Evolutionary conservation across 2,329 filamentous ascomycete species (phyloP).

Genomic region (Metarhizium sp.): DNA sequence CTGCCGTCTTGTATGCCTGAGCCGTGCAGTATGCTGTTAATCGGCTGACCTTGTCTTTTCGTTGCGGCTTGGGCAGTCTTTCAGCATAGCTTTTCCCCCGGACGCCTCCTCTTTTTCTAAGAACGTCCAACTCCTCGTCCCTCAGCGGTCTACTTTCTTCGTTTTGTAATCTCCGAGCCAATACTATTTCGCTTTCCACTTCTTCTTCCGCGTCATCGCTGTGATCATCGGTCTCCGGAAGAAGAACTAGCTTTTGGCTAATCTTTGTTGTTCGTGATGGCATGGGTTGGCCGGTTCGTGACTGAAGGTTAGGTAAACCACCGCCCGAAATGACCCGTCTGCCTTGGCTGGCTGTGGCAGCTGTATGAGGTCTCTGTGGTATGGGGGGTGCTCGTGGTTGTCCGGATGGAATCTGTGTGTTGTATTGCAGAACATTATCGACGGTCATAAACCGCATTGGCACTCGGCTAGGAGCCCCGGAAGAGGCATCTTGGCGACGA

Average conservation of each 20-base stretch:
- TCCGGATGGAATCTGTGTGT: constrained; percentile 89
- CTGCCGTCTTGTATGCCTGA: constrained; percentile 81
- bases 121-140: constrained; percentile 58
- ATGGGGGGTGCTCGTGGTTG: constrained; percentile 68
- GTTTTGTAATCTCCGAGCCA: constrained; percentile 32
- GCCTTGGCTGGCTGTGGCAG: constrained; percentile 8
- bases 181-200: constrained; percentile 32
- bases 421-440: constrained; percentile 89
- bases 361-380: constrained; percentile 22
- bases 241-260: constrained; percentile 90
- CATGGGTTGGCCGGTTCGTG: constrained; percentile 47
- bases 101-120: constrained; percentile 52
- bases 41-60: constrained; percentile 78
- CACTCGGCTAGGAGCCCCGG: constrained; percentile 20
- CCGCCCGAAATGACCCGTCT: constrained; percentile 23
- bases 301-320: constrained; percentile 30
- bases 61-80: constrained; percentile 75
- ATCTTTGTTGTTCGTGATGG: constrained; percentile 87
- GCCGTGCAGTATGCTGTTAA: constrained; percentile 96
- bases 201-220: constrained; percentile 51
- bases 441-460: constrained; percentile 75
- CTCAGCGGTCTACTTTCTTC: constrained; percentile 56
- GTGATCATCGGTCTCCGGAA: constrained; percentile 68
- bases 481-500: constrained; percentile 22
- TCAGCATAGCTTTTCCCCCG: constrained; percentile 88